Evolutionary conservation across 1,284 basidiomycete genomes (phyloP).

Genomic region (Psilocybe mexicana): DNA sequence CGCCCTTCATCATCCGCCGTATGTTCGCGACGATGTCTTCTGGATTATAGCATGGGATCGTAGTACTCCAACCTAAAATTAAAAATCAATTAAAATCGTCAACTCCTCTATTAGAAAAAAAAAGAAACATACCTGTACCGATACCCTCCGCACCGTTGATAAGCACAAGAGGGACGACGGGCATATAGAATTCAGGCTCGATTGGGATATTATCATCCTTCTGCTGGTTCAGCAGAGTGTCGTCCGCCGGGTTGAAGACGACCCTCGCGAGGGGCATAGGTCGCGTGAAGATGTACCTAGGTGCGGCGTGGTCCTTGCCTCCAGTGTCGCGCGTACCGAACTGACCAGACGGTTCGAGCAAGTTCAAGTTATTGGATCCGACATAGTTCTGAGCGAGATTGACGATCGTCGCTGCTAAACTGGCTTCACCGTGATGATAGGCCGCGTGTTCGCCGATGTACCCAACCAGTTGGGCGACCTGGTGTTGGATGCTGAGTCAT

Average conservation of each 20-base stretch:
- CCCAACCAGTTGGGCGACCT: constrained; percentile 92
- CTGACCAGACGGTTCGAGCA: constrained; percentile 91
- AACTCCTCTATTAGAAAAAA: neutral
- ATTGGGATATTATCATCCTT: constrained; percentile 89
- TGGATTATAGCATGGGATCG: constrained; percentile 93
- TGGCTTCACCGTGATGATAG: constrained; percentile 96
- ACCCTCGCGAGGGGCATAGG: constrained; percentile 77
- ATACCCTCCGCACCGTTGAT: constrained; percentile 98
- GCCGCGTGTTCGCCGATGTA: constrained; percentile 93
- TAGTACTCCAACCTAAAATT: constrained; percentile 88
- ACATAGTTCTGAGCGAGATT: constrained; percentile 94
- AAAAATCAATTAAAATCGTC: constrained; percentile 7
- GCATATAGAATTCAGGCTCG: constrained; percentile 96
- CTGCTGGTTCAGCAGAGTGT: constrained; percentile 81
- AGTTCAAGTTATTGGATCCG: constrained; percentile 95
- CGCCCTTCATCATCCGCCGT: constrained; percentile 83
- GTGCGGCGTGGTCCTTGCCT: constrained; percentile 94
- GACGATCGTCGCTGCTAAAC: constrained; percentile 89
- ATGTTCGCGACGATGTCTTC: constrained; percentile 89
- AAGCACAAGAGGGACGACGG: constrained; percentile 86
- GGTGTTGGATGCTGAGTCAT: constrained; percentile 32
- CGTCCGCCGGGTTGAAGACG: constrained; percentile 86
- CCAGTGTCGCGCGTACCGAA: constrained; percentile 93
- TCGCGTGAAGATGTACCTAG: constrained; percentile 96
- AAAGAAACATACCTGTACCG: constrained; percentile 75